Evolutionary conservation across 2,329 filamentous ascomycete species (phyloP).

Genomic region (Dactylellina haptotyla): DNA sequence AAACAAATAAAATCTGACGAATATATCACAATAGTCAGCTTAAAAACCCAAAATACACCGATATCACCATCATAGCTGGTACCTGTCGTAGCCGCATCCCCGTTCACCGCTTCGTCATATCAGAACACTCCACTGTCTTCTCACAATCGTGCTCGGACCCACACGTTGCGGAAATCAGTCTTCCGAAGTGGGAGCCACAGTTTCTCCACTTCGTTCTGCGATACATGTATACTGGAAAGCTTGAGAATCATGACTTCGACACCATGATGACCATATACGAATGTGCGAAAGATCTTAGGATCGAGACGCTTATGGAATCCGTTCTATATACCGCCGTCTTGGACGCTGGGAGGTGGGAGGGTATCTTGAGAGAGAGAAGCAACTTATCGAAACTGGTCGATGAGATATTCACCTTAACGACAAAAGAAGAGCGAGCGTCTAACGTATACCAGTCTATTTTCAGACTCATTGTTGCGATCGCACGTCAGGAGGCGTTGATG

Average conservation of each 20-base stretch:
- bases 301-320: slow-evolving; percentile 26
- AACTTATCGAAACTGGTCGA: slow-evolving; percentile 14
- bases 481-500: slow-evolving; percentile 16
- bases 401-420: slow-evolving; percentile 28
- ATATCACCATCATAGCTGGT: slow-evolving; percentile 30
- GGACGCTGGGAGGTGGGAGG: slow-evolving; percentile 19
- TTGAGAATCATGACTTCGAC: slow-evolving; percentile 20
- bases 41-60: slow-evolving; percentile 12
- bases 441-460: slow-evolving; percentile 30
- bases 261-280: slow-evolving; percentile 29
- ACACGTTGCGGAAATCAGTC: slow-evolving; percentile 8
- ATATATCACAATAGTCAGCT: slow-evolving; percentile 25
- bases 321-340: slow-evolving; percentile 20
- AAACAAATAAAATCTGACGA: background rate
- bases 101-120: slow-evolving; percentile 25
- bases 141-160: slow-evolving; percentile 22
- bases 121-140: slow-evolving; percentile 25
- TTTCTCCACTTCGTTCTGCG: slow-evolving; percentile 15
- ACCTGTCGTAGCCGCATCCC: slow-evolving; percentile 19
- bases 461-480: slow-evolving; percentile 7
- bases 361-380: background rate
- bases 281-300: slow-evolving; percentile 36
- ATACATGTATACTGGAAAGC: slow-evolving; percentile 20
- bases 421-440: slow-evolving; percentile 11
- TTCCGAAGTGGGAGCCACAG: slow-evolving; percentile 31